phyloP scores from a whole-genome alignment of 169 alveolate genomes.

The Plasmodium relictum region DNA sequence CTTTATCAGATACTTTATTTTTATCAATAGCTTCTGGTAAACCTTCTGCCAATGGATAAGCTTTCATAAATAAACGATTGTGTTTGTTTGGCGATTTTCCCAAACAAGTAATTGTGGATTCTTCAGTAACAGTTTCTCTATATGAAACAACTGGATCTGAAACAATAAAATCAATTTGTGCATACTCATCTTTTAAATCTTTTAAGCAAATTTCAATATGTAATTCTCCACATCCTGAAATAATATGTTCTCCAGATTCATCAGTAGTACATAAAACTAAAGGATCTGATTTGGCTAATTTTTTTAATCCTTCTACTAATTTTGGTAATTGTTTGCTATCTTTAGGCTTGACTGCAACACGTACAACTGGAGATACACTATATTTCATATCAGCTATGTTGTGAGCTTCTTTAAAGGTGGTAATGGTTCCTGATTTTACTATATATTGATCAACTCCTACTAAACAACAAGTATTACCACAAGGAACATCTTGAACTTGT shows the following conservation, averaged over 20 bases:
- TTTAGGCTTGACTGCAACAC: conserved; percentile 99
- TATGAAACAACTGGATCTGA: conserved; percentile 99
- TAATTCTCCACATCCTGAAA: conserved; percentile 99
- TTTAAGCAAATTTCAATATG: conserved; percentile 99
- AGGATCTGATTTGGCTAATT: conserved; percentile 98
- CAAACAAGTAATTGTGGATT: conserved; percentile 94
- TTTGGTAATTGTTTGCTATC: conserved; percentile 98
- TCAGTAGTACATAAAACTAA: conserved; percentile 98
- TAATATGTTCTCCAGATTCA: conserved; percentile 99
- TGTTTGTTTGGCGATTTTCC: conserved; percentile 99
- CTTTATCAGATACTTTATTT: conserved; percentile 93
- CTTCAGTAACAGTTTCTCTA: conserved; percentile 98
- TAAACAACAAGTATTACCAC: conserved; percentile 99
- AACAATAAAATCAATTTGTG: conserved; percentile 97
- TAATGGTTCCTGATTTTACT: conserved; percentile 98
- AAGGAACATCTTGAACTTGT: conserved; percentile 98
- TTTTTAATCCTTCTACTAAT: conserved; percentile 98
- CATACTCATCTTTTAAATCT: conserved; percentile 98
- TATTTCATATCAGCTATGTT: conserved; percentile 98
- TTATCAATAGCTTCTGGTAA: conserved; percentile 97
- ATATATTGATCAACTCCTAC: conserved; percentile 99
- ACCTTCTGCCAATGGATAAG: conserved; percentile 98
- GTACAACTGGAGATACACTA: conserved; percentile 99
- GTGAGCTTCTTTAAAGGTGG: conserved; percentile 97
- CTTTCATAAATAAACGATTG: conserved; percentile 97